Evolutionary conservation across 2,329 filamentous ascomycete genomes (phyloP).

Genomic region (Tolypocladium tundrense): DNA sequence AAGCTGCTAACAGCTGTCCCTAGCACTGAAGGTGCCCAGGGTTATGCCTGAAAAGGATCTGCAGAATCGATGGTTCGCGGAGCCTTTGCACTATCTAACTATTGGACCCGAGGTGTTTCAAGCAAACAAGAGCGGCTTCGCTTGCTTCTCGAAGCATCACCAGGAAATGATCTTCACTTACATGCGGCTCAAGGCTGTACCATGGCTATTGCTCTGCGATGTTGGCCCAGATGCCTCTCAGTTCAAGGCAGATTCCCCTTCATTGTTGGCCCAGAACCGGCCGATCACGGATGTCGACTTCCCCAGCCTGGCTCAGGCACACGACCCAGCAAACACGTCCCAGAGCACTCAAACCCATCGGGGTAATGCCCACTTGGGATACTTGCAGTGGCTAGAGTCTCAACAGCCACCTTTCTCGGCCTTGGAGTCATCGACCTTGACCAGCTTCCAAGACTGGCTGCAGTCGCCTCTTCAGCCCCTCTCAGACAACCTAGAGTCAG

Average conservation of each 20-base stretch:
- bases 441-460: constrained; percentile 78
- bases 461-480: constrained; percentile 91
- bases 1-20: not conserved
- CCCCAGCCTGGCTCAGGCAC: constrained; percentile 62
- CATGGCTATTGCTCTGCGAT: constrained; percentile 55
- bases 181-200: constrained; percentile 53
- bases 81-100: constrained; percentile 54
- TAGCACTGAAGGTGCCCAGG: constrained; percentile 47
- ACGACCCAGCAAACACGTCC: constrained; percentile 16
- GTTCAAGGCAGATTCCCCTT: constrained; percentile 13
- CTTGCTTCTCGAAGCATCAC: constrained; percentile 50
- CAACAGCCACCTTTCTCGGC: constrained; percentile 57
- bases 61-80: constrained; percentile 59
- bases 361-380: constrained; percentile 52
- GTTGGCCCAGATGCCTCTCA: constrained; percentile 38
- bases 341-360: constrained; percentile 18
- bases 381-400: constrained; percentile 74
- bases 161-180: constrained; percentile 51
- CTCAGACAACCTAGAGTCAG: constrained; percentile 91
- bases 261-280: constrained; percentile 16
- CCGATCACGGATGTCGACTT: constrained; percentile 41
- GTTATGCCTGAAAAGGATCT: constrained; percentile 49
- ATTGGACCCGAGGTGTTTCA: constrained; percentile 45
- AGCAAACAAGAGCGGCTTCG: constrained; percentile 49
- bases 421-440: constrained; percentile 41